Percentiles rank a stretch among this genome's conserved stretches.
phyloP scores from a whole-genome alignment of 305 asterid genomes.

The Fraxinus platypoda region DNA sequence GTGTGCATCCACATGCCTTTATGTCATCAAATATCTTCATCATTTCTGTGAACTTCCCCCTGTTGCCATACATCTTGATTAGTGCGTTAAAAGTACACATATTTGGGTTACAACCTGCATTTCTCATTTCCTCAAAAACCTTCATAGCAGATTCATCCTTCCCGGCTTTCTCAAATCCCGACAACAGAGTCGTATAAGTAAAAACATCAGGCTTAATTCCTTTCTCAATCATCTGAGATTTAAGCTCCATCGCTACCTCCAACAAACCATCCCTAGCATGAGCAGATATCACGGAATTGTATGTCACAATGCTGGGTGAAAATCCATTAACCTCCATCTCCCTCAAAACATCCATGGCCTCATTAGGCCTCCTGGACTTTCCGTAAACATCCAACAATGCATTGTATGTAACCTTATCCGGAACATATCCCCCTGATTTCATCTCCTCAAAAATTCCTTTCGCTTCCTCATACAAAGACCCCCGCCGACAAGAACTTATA shows the following conservation, averaged over 20 bases:
- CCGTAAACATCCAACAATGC: constrained; percentile 89
- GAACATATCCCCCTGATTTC: constrained; percentile 70
- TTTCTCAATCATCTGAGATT: constrained; percentile 55
- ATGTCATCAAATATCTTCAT: constrained; percentile 82
- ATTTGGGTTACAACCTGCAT: constrained; percentile 69
- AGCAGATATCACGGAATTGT: constrained; percentile 78
- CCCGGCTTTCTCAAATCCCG: constrained; percentile 96
- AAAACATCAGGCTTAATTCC: constrained; percentile 92
- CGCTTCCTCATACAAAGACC: constrained; percentile 80
- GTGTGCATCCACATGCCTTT: constrained; percentile 62
- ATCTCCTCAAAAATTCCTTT: constrained; percentile 73
- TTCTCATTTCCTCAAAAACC: constrained; percentile 72
- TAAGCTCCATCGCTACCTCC: constrained; percentile 69
- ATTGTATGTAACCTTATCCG: constrained; percentile 89
- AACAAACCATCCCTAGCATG: constrained; percentile 73
- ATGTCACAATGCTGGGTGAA: constrained; percentile 66
- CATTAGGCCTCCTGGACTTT: constrained; percentile 77
- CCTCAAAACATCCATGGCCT: constrained; percentile 77
- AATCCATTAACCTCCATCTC: constrained; percentile 76
- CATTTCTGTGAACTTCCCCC: constrained; percentile 81
- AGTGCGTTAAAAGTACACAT: constrained; percentile 88
- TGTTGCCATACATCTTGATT: constrained; percentile 80
- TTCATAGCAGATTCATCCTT: constrained; percentile 79
- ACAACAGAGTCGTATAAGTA: constrained; percentile 79
- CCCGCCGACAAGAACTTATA: constrained; percentile 77